These are phyloP conservation scores for Phyllosticta paracitricarpa DNA, from an alignment of 2,329 filamentous ascomycete genomes.

Conservation along the genomic window DNA sequence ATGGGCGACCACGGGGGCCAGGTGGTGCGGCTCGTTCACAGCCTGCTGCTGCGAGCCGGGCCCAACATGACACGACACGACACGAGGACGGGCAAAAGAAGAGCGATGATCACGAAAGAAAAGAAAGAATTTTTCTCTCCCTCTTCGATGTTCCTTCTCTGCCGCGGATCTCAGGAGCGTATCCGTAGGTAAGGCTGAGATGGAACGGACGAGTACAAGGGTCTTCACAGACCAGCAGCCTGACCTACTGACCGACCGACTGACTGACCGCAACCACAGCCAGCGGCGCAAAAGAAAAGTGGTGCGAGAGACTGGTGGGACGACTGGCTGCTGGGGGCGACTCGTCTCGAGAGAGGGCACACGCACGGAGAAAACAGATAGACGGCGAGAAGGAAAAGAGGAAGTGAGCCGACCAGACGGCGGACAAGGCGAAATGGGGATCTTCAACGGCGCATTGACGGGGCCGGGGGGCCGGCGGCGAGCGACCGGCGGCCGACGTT, in stretches of 20 bases:
- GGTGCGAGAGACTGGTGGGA: not conserved
- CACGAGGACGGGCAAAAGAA: no score
- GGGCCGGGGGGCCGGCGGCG: not conserved
- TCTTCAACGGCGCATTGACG: not conserved
- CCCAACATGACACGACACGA: no score
- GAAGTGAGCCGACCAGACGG: not conserved
- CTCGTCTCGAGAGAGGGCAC: not conserved
- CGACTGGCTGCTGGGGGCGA: not conserved
- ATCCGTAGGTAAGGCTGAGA: no score
- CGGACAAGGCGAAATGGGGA: not conserved
- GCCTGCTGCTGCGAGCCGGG: no score
- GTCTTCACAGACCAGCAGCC: not conserved
- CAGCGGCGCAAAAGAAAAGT: not conserved
- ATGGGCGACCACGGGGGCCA: no score
- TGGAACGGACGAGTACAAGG: no score
- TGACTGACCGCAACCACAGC: not conserved
- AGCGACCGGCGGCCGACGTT: not conserved
- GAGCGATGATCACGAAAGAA: no score
- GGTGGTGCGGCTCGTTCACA: no score
- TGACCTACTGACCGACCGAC: not conserved
- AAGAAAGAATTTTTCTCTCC: no score
- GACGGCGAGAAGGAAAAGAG: not conserved
- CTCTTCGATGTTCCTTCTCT: no score
- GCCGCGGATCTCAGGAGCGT: no score
- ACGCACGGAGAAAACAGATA: not conserved